Conservation (phyloP, 495 filamentous ascomycete species). For the Alectoria sarmentosa region DNA sequence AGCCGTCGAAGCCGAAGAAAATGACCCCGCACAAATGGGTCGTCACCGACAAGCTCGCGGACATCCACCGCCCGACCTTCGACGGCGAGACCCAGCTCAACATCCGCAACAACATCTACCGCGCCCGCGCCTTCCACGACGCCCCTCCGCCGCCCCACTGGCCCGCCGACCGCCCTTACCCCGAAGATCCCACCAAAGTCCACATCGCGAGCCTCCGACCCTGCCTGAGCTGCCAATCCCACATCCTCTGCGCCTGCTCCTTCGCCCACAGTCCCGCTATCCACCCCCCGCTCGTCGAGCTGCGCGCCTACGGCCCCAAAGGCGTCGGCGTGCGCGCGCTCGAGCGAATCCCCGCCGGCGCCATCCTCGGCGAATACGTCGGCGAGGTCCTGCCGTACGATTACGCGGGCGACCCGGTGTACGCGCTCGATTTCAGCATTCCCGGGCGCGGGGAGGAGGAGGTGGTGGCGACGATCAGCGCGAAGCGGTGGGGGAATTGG, state of each 20-base stretch:
- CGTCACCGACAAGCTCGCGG: background rate
- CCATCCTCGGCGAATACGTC: constrained; percentile 32
- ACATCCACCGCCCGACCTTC: background rate
- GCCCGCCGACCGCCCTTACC: background rate
- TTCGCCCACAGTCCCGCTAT: background rate
- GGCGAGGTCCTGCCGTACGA: constrained; percentile 28
- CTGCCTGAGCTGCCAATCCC: background rate
- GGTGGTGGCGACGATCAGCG: constrained; percentile 10
- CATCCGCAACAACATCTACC: background rate
- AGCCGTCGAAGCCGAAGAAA: background rate
- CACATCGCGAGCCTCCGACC: background rate
- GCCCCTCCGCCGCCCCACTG: background rate
- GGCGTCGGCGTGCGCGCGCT: constrained; percentile 37
- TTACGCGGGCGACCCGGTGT: background rate
- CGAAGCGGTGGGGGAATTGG: constrained; percentile 35
- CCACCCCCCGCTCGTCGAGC: constrained; percentile 30
- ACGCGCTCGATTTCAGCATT: background rate
- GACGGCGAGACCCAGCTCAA: background rate
- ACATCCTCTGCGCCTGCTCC: constrained; percentile 5
- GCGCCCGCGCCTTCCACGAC: background rate
- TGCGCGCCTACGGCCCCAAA: constrained; percentile 28
- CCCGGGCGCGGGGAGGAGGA: background rate
- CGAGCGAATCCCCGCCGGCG: constrained; percentile 23
- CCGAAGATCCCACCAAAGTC: background rate
- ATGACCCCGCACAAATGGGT: background rate